A percentile compares a stretch with the other conserved stretches of the same genome.
phyloP scores from a whole-genome alignment of 23 red algal genomes.

The Gracilaria domingensis region DNA sequence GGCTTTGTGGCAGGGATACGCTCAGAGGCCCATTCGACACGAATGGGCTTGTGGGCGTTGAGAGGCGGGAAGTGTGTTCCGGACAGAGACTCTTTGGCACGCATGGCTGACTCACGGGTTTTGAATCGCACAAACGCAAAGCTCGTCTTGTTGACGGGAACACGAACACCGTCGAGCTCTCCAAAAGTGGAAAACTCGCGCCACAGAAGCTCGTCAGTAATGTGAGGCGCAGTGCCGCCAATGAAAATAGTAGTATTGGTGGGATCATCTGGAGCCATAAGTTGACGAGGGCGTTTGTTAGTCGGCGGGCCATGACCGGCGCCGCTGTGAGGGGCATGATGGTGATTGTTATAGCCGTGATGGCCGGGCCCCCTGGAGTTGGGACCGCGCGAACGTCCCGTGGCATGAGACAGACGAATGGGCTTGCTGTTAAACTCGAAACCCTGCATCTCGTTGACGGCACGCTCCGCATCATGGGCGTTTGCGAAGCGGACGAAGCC shows the following conservation, averaged over 20 bases:
- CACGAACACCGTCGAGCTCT: slow-evolving; percentile 74
- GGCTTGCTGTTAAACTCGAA: slow-evolving; percentile 75
- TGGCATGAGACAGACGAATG: slow-evolving; percentile 74
- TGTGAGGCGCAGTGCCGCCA: slow-evolving; percentile 67
- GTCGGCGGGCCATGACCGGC: slow-evolving; percentile 43
- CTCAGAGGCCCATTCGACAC: slow-evolving; percentile 76
- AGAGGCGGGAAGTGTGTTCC: slow-evolving; percentile 65
- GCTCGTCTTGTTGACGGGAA: slow-evolving; percentile 78
- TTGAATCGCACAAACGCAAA: slow-evolving; percentile 81
- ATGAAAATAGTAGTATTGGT: slow-evolving; percentile 77
- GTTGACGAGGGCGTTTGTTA: slow-evolving; percentile 72
- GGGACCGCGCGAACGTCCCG: slow-evolving; percentile 39
- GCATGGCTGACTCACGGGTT: slow-evolving; percentile 56
- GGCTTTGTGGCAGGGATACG: slow-evolving; percentile 63
- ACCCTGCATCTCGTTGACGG: slow-evolving; percentile 81
- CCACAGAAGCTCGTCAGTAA: slow-evolving; percentile 71
- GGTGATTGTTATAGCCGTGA: slow-evolving; percentile 45
- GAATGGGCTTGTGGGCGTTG: slow-evolving; percentile 71
- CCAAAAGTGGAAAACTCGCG: slow-evolving; percentile 77
- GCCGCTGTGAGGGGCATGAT: slow-evolving; percentile 11
- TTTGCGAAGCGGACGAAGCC: slow-evolving; percentile 79
- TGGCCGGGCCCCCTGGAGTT: slow-evolving; percentile 7
- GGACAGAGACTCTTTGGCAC: slow-evolving; percentile 68
- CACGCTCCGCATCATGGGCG: slow-evolving; percentile 70
- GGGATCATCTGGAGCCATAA: slow-evolving; percentile 74